These are phyloP conservation scores for Cladophialophora immunda DNA, from an alignment of 2,329 filamentous ascomycete species.

Conservation along the genomic window DNA sequence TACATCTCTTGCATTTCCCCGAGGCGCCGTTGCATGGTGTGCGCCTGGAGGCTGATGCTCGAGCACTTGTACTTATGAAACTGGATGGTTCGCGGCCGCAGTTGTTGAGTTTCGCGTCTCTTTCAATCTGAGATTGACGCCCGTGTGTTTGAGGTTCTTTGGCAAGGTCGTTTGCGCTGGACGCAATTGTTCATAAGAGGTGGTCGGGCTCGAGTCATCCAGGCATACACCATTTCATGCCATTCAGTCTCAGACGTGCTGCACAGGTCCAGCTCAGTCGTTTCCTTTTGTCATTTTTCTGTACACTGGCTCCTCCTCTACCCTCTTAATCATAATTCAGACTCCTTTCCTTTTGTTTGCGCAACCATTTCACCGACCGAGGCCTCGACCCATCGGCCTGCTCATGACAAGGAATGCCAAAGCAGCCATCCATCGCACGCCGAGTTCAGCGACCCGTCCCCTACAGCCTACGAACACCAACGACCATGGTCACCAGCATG, in stretches of 20 bases:
- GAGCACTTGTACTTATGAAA: slow-evolving; percentile 23
- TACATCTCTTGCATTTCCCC: slow-evolving; percentile 27
- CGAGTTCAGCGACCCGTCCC: slow-evolving; percentile 31
- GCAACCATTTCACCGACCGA: slow-evolving; percentile 31
- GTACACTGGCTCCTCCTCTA: slow-evolving; percentile 26
- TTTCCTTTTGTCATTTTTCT: slow-evolving; percentile 22
- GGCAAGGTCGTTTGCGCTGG: slow-evolving; percentile 27
- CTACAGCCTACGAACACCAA: slow-evolving; percentile 34
- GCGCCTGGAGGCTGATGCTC: slow-evolving; percentile 23
- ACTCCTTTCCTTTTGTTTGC: slow-evolving; percentile 16
- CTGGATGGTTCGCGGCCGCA: slow-evolving; percentile 20
- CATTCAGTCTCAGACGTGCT: slow-evolving; percentile 31
- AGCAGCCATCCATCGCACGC: slow-evolving; percentile 30
- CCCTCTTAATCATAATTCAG: slow-evolving; percentile 30
- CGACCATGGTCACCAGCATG: slow-evolving; percentile 37
- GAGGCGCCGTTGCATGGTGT: slow-evolving; percentile 26
- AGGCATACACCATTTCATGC: slow-evolving; percentile 30
- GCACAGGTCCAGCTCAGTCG: slow-evolving; percentile 25
- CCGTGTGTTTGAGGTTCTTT: slow-evolving; percentile 35
- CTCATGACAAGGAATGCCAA: slow-evolving; percentile 31
- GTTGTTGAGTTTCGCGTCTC: slow-evolving; percentile 26
- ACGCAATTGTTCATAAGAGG: slow-evolving; percentile 36
- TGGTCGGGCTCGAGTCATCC: slow-evolving; percentile 35
- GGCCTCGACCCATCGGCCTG: slow-evolving; percentile 17
- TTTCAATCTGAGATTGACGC: slow-evolving; percentile 41